phyloP scores from a whole-genome alignment of 1,139 yeast species.

The Taiozyma onychis region DNA sequence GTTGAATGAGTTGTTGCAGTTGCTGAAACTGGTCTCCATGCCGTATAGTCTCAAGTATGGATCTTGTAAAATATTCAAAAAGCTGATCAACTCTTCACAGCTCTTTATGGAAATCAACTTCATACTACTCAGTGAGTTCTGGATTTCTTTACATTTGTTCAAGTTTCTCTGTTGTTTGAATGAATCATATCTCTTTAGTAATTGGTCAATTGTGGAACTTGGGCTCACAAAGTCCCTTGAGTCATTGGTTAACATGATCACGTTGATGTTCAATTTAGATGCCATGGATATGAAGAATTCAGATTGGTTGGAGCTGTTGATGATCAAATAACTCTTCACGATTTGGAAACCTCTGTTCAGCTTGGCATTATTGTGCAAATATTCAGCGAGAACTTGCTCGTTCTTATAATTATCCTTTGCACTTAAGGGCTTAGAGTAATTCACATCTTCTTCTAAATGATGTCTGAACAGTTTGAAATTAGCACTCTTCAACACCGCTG shows the following conservation, averaged over 20 bases:
- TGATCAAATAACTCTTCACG: conserved; percentile 15
- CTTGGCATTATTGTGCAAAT: conserved; percentile 10
- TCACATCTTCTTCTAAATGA: conserved; percentile 5
- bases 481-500: conserved; percentile 6
- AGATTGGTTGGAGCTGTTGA: conserved; percentile 16
- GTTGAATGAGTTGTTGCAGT: conserved; percentile 4
- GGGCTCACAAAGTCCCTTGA: conserved; percentile 9
- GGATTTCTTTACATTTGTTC: conserved; percentile 9
- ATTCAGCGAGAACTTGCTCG: conserved; percentile 5
- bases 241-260: conserved; percentile 15
- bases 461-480: conserved; percentile 9
- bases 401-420: conserved; percentile 5
- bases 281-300: conserved; percentile 17
- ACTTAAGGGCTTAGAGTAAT: conserved; percentile 11
- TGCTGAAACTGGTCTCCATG: neutral
- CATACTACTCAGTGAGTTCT: conserved; percentile 6
- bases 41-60: conserved; percentile 8
- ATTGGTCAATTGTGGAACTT: conserved; percentile 14
- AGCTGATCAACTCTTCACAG: conserved; percentile 9
- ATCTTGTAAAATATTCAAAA: conserved; percentile 10
- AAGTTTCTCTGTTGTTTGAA: conserved; percentile 7
- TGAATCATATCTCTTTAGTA: conserved; percentile 4
- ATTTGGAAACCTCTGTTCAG: conserved; percentile 2
- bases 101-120: conserved; percentile 14
- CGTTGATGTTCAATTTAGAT: conserved; percentile 12